Evolutionary conservation across 371 early-diverging fungal species (phyloP).

Genomic region (Mucor plumbeus): DNA sequence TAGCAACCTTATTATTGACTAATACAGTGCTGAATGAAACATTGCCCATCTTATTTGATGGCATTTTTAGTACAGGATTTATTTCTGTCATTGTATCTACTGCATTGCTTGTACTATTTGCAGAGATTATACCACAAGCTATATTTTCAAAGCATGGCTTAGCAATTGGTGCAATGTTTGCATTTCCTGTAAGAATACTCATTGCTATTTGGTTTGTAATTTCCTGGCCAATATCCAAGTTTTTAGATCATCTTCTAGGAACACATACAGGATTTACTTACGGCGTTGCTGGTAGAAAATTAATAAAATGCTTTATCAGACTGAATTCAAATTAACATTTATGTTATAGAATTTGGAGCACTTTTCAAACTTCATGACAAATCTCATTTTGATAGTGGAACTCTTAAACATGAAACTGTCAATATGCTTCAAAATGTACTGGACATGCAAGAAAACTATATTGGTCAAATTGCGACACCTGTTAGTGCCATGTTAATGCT

Average conservation of each 20-base stretch:
- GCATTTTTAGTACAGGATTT: conserved; percentile 63
- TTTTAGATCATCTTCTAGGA: conserved; percentile 81
- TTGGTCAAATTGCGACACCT: conserved; percentile 6
- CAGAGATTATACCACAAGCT: conserved; percentile 89
- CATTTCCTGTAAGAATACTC: conserved; percentile 71
- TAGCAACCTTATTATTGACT: conserved; percentile 77
- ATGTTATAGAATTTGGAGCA: conserved; percentile 67
- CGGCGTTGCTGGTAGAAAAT: conserved; percentile 53
- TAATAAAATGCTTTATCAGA: background rate
- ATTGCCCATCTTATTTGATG: conserved; percentile 79
- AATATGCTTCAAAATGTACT: conserved; percentile 67
- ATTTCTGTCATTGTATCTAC: conserved; percentile 81
- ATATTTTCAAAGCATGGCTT: conserved; percentile 82
- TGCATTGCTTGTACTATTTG: conserved; percentile 78
- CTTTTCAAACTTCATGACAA: conserved; percentile 73
- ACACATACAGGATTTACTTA: conserved; percentile 72
- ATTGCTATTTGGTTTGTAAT: conserved; percentile 70
- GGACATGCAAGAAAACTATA: conserved; percentile 61
- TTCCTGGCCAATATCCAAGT: conserved; percentile 79
- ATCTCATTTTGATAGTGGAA: conserved; percentile 54
- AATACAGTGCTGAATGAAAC: conserved; percentile 88
- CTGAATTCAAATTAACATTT: background rate
- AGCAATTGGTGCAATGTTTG: conserved; percentile 80
- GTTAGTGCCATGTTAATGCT: conserved; percentile 16
- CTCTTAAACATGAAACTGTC: conserved; percentile 41